Percentiles rank a stretch among this genome's conserved stretches.
These are phyloP conservation scores for Pugionium cornutum DNA, from an alignment of 345 rosid genomes.

Conservation along the genomic window DNA sequence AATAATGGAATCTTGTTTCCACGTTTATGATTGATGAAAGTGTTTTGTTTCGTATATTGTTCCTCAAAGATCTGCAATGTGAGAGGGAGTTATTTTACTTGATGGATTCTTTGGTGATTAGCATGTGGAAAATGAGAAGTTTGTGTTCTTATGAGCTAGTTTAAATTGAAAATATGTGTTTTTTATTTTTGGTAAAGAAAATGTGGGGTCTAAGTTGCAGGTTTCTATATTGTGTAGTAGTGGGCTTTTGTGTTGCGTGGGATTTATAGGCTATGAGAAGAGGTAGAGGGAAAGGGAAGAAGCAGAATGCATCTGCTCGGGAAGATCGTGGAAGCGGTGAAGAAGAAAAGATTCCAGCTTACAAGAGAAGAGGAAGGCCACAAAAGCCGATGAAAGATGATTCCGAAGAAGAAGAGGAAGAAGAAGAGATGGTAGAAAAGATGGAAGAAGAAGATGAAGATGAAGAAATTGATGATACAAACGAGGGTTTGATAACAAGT, in stretches of 20 bases:
- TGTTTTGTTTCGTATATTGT: not conserved
- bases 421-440: constrained; percentile 31
- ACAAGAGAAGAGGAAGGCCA: constrained; percentile 71
- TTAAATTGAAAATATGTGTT: not conserved
- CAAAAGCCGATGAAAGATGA: constrained; percentile 58
- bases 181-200: too few relatives aligned
- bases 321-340: constrained; percentile 63
- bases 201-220: not conserved
- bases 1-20: not conserved
- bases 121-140: not conserved
- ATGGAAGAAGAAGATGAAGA: constrained; percentile 43
- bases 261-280: constrained; percentile 39
- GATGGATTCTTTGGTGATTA: constrained; percentile 1
- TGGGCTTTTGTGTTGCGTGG: not conserved
- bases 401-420: constrained; percentile 45
- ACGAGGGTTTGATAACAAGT: constrained; percentile 37
- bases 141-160: not conserved
- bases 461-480: constrained; percentile 20
- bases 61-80: not conserved
- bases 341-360: constrained; percentile 59
- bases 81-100: not conserved
- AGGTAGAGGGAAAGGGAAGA: constrained; percentile 79
- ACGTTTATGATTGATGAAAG: not conserved
- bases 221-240: constrained; percentile 9
- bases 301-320: constrained; percentile 46